Evolutionary conservation across 257 asterid genomes (phyloP), one percentile per base, ranked within the genome.

Genomic region (Leptodermis oblonga): DNA sequence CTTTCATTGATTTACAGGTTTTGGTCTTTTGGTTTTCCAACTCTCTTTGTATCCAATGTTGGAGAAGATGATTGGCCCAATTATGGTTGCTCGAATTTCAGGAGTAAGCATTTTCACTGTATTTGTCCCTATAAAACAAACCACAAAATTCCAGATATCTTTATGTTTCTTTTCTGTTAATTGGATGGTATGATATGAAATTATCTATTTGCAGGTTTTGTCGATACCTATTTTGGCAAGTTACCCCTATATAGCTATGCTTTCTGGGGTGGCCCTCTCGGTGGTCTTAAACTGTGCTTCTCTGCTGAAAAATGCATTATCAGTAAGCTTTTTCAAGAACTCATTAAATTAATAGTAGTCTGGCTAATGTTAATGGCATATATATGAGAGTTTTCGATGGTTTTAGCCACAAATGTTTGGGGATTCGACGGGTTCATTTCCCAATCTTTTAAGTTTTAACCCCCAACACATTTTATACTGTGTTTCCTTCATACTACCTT

Each of bases 21-120:
- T 77, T 51, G 92, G 94, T 13, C 84, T 92, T 85, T 68, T 92
- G 54, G 26, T 87, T 78, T 86, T 82, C 83, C 96, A 92, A 83
- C 87, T 89, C 48, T 72, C 80, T 46, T n/a, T 89, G 7, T 92
- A 89, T 69, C 82, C 95, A 52, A 68, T 79, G 71, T 69, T 79
- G 25, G 92, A 87, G 85, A 85, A 74, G 75, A 63, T 48, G 67
- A 20, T 89, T 34, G 98, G 98, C 64, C 83, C 96, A 36, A 62
- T 87, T 74, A 28, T 42, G 74, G 67, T 80, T 65, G 75, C 96
- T 71, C 98, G 95, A 28, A 78, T 85, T 70, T 87, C 86, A 68
- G 96, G 89, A 73, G 98, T 92, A 81, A 37, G 88, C 68, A 12
- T 64, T 51, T 58, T 9, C 18, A 36, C 67, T 26, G 22, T 61